A percentile compares a stretch with the other conserved stretches of the same genome.
phyloP scores from a whole-genome alignment of 1,284 basidiomycete species.

The Hemileia vastatrix region DNA sequence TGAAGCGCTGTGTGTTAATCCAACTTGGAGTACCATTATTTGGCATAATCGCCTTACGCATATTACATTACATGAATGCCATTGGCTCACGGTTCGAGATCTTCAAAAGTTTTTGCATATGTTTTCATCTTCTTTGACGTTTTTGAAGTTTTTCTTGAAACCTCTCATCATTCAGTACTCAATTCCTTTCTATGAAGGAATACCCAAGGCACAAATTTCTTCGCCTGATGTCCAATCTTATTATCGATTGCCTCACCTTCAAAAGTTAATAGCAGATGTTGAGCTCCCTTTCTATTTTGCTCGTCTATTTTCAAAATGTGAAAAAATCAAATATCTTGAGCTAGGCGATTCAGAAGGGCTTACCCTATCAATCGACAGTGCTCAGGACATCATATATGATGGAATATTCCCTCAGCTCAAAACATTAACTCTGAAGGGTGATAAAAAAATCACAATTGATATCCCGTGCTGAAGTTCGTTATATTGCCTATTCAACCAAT shows the following conservation, averaged over 20 bases:
- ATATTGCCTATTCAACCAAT: too few relatives aligned
- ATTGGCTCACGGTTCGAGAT: background rate
- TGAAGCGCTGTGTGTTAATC: slow-evolving; percentile 1
- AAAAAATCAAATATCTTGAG: background rate
- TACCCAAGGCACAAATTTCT: background rate
- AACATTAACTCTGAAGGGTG: background rate
- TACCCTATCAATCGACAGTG: background rate
- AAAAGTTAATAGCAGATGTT: background rate
- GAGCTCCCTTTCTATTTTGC: slow-evolving; percentile 1
- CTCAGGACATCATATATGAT: background rate
- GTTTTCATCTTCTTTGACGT: background rate
- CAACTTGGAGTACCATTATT: slow-evolving; percentile 1
- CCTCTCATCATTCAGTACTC: too few relatives aligned
- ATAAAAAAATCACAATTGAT: background rate
- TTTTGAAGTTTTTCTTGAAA: too few relatives aligned
- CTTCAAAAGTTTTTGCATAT: background rate
- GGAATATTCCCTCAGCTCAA: background rate
- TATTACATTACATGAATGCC: background rate
- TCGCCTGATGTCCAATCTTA: background rate
- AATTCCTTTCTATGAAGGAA: background rate
- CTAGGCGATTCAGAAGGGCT: background rate
- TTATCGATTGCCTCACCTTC: background rate
- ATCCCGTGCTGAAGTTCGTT: too few relatives aligned
- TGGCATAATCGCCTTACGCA: background rate
- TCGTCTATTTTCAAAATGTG: background rate